Conservation (phyloP, 179 eudicot genomes). For the Silene vulgaris region DNA sequence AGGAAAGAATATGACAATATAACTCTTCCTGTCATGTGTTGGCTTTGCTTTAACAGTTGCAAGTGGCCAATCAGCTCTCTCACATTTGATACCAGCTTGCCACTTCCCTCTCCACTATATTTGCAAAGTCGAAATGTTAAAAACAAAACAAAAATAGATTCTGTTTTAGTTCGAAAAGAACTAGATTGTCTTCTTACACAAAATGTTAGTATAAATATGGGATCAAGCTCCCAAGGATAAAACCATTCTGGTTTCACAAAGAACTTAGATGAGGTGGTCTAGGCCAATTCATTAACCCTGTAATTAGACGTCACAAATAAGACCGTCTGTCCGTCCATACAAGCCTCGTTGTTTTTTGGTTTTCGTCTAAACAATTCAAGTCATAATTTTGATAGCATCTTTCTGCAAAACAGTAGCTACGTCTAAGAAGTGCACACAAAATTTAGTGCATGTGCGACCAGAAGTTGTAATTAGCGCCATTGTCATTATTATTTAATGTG, state of each 20-base stretch:
- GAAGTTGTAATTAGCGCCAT: neutral
- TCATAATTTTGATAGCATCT: neutral
- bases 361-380: neutral
- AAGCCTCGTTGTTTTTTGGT: no score
- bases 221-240: no score
- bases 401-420: neutral
- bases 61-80: constrained; percentile 91
- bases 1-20: constrained; percentile 83
- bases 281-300: no score
- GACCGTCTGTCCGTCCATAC: no score
- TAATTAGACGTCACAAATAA: no score
- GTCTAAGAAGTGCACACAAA: no score
- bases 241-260: no score
- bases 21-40: constrained; percentile 78
- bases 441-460: no score
- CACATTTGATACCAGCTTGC: constrained; percentile 95
- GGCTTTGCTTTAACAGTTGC: constrained; percentile 87
- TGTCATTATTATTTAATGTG: neutral
- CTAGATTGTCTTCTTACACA: constrained; percentile 6
- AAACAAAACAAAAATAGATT: constrained; percentile 22
- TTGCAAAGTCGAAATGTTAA: constrained; percentile 30
- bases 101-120: constrained; percentile 95
- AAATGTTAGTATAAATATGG: no score
- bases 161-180: neutral
- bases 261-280: no score